These are phyloP conservation scores for Kalaharituber pfeilii DNA, from an alignment of 2,329 filamentous ascomycete genomes.

Conservation along the genomic window DNA sequence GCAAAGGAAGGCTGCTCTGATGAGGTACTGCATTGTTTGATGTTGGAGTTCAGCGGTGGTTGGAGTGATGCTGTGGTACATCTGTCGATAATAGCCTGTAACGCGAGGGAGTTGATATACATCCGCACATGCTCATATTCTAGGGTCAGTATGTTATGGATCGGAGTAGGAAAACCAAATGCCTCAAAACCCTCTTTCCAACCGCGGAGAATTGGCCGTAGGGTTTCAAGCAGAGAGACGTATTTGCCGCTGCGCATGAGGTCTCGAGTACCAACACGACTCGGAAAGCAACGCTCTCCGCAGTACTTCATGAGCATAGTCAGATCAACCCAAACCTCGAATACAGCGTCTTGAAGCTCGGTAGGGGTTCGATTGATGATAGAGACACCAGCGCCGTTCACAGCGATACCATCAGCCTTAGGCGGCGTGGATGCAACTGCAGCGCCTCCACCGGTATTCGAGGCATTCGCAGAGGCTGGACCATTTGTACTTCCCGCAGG, in stretches of 20 bases:
- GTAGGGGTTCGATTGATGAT: background rate
- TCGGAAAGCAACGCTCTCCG: slow-evolving; percentile 75
- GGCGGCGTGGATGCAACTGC: background rate
- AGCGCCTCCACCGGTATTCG: background rate
- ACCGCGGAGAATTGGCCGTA: slow-evolving; percentile 56
- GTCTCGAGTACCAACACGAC: slow-evolving; percentile 69
- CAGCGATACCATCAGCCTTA: background rate
- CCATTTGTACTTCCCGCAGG: slow-evolving; percentile 5
- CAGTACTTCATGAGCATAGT: slow-evolving; percentile 82
- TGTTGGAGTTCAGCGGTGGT: slow-evolving; percentile 27
- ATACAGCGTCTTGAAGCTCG: slow-evolving; percentile 16
- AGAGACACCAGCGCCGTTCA: background rate
- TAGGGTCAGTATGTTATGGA: slow-evolving; percentile 64
- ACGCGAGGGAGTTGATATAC: slow-evolving; percentile 81
- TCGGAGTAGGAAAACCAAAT: slow-evolving; percentile 49
- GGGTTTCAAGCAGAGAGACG: slow-evolving; percentile 59
- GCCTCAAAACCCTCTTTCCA: slow-evolving; percentile 73
- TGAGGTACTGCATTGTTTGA: slow-evolving; percentile 36
- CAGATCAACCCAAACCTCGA: slow-evolving; percentile 81
- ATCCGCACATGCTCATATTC: slow-evolving; percentile 92
- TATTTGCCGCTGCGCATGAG: slow-evolving; percentile 79
- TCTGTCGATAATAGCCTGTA: slow-evolving; percentile 87
- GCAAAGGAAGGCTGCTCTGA: slow-evolving; percentile 45
- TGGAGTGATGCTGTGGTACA: slow-evolving; percentile 56
- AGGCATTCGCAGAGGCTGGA: slow-evolving; percentile 4